Base-by-base conservation (phyloP, 208 protist genomes). In the Trypanosoma conorhini region DNA sequence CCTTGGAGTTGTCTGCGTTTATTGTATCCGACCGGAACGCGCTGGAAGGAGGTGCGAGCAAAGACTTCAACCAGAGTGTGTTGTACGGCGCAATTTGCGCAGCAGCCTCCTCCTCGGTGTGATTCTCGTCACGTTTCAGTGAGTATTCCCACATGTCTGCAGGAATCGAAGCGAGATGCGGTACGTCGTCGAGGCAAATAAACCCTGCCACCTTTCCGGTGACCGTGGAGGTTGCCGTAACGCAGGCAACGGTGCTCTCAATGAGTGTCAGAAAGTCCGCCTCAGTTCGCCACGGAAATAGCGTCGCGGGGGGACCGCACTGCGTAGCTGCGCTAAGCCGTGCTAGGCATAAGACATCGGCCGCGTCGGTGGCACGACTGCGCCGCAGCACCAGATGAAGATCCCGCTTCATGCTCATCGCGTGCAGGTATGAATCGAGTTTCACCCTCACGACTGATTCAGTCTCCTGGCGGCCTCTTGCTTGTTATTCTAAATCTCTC, bases 61-160 rank as follows among this genome's bases (percentile, higher is more conserved):
- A 67, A 69, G 87, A 79, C 63, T 83, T 87, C 31, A 93, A 63
- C 87, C 87, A 93, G 62, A 92, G 60, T 24, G 87, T 93, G 67
- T 93, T 93, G 62, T 70, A 79, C 24, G 81, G 76, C 38, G 24
- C 8, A 30, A 87, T 77, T 17, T 55, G 13, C 17, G 59, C 72
- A 0, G 26, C 19, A 35, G 65, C 60, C 1, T 17, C 24, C 10
- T 56, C 31, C 15, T 38, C 22, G 35, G 42, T 35, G 15, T 48
- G 19, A 58, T 33, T 58, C 26, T 24, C n/a, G 5, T 24, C 33
- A 56, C 28, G 1, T 2, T 26, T 9, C 40, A 76, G 17, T 35
- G 62, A 15, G 28, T 61, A 15, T 52, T 76, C 70, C 70, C 70
- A 76, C 19, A 1, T 10, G n/a, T 76, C 63, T 30, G 28, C 31